phyloP scores from a whole-genome alignment of 2,329 filamentous ascomycete genomes.

The Tolypocladium pustulatum region DNA sequence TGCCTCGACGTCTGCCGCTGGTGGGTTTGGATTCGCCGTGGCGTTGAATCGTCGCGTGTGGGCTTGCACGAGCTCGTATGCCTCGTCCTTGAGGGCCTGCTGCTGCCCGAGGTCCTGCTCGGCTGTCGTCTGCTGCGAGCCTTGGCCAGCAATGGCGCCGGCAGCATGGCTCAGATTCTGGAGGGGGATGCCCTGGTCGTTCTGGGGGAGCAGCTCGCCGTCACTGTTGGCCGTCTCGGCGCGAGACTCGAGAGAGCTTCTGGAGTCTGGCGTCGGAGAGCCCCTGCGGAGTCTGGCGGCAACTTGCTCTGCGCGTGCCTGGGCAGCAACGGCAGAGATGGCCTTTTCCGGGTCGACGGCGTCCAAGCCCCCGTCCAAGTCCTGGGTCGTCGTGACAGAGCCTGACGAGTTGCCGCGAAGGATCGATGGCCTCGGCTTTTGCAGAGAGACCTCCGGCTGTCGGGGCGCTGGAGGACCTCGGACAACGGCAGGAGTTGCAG shows the following conservation, averaged over 20 bases:
- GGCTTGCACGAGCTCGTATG: constrained; percentile 31
- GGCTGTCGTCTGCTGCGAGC: neutral
- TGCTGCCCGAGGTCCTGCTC: neutral
- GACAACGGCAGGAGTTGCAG: constrained; percentile 3
- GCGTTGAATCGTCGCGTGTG: constrained; percentile 21
- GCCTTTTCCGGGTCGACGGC: constrained; percentile 13
- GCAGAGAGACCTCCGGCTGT: constrained; percentile 3
- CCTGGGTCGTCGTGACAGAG: constrained; percentile 19
- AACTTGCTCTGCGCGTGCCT: constrained; percentile 30
- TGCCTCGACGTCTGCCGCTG: constrained; percentile 4
- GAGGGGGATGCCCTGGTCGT: constrained; percentile 19
- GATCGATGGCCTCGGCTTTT: constrained; percentile 29
- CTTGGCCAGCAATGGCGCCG: neutral
- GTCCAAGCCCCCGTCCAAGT: constrained; percentile 15
- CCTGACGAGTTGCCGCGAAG: constrained; percentile 30
- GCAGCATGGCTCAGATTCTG: constrained; percentile 14
- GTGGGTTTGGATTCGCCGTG: constrained; percentile 3
- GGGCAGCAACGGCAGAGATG: constrained; percentile 28
- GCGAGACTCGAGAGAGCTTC: constrained; percentile 27
- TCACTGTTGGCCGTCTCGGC: constrained; percentile 18
- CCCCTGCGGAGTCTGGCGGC: constrained; percentile 27
- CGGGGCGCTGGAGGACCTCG: neutral
- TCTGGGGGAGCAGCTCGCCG: constrained; percentile 11
- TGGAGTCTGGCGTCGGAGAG: constrained; percentile 22
- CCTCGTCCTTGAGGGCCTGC: constrained; percentile 18